These are phyloP conservation scores for Diaporthe sp. DNA, from an alignment of 2,329 filamentous ascomycete genomes.

Conservation along the genomic window DNA sequence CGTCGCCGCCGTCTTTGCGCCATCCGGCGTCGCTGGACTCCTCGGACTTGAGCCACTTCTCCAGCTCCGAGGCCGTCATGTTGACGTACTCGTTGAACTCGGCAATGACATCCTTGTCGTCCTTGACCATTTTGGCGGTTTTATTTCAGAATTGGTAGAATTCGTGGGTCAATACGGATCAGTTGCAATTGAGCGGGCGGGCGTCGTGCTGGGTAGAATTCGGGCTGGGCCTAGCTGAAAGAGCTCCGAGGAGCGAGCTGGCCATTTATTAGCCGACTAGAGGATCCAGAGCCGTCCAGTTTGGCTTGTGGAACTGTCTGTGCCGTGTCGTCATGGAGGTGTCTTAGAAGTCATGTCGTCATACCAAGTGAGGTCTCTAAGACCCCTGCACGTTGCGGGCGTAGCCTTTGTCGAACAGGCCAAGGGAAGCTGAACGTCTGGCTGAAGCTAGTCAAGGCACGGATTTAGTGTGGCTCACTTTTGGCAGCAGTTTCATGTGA, in stretches of 20 bases:
- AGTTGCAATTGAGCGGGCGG: neutral
- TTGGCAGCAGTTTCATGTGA: constrained; percentile 19
- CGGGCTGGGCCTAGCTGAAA: neutral
- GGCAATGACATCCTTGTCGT: constrained; percentile 53
- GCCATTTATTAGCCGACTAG: neutral
- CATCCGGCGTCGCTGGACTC: constrained; percentile 71
- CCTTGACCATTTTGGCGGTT: constrained; percentile 43
- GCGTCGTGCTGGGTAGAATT: neutral
- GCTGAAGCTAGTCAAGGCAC: constrained; percentile 22
- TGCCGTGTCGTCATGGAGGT: constrained; percentile 37
- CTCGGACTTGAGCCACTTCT: constrained; percentile 72
- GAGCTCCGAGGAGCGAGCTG: neutral
- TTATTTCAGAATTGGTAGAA: neutral
- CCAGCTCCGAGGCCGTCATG: constrained; percentile 72
- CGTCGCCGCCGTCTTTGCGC: constrained; percentile 68
- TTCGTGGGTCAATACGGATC: no score
- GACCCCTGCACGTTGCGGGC: constrained; percentile 10
- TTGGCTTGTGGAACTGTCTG: constrained; percentile 22
- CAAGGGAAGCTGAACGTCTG: neutral
- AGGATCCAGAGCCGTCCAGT: neutral
- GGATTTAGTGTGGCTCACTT: constrained; percentile 10
- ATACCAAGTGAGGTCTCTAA: constrained; percentile 20
- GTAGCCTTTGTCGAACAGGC: constrained; percentile 1
- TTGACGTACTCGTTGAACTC: constrained; percentile 78
- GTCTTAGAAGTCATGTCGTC: constrained; percentile 39